Evolutionary conservation across 768 basidiomycete genomes (phyloP).

Genomic region (Agaricus blazei): DNA sequence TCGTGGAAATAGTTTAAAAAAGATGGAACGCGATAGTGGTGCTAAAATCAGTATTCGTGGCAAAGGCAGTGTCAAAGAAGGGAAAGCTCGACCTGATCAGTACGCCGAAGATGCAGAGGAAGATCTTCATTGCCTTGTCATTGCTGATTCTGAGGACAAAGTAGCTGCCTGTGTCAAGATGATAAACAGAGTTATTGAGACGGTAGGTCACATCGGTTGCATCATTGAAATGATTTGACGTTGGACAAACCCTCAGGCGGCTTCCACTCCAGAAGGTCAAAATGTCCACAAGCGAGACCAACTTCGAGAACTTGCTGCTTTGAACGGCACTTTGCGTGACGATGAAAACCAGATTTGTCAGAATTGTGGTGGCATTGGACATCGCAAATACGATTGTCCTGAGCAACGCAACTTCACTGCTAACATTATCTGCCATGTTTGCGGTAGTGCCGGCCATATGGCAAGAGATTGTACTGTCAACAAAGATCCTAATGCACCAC

Average conservation of each 20-base stretch:
- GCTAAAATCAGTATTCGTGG: constrained; percentile 98
- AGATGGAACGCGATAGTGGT: constrained; percentile 97
- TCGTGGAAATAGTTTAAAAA: constrained; percentile 98
- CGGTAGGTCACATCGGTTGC: constrained; percentile 50
- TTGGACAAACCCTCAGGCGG: constrained; percentile 57
- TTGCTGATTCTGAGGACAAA: constrained; percentile 89
- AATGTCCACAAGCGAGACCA: constrained; percentile 99
- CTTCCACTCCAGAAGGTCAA: constrained; percentile 97
- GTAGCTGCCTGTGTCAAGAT: constrained; percentile 87
- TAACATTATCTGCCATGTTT: constrained; percentile 98
- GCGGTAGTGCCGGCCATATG: constrained; percentile 98
- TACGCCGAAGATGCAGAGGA: constrained; percentile 97
- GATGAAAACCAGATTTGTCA: constrained; percentile 99
- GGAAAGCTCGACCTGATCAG: constrained; percentile 92
- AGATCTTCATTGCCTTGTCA: constrained; percentile 96
- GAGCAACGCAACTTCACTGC: constrained; percentile 98
- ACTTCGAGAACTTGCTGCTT: constrained; percentile 92
- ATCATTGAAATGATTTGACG: background rate
- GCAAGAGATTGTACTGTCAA: constrained; percentile 95
- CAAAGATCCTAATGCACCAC: constrained; percentile 75
- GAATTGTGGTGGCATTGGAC: constrained; percentile 90
- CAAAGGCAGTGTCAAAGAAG: constrained; percentile 98
- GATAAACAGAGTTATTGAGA: constrained; percentile 98
- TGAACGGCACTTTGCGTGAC: constrained; percentile 98
- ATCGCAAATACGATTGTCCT: constrained; percentile 98